Evolutionary conservation across 2,329 filamentous ascomycete genomes (phyloP), one percentile per base, ranked within the genome.

Genomic region (Camillea tinctor): DNA sequence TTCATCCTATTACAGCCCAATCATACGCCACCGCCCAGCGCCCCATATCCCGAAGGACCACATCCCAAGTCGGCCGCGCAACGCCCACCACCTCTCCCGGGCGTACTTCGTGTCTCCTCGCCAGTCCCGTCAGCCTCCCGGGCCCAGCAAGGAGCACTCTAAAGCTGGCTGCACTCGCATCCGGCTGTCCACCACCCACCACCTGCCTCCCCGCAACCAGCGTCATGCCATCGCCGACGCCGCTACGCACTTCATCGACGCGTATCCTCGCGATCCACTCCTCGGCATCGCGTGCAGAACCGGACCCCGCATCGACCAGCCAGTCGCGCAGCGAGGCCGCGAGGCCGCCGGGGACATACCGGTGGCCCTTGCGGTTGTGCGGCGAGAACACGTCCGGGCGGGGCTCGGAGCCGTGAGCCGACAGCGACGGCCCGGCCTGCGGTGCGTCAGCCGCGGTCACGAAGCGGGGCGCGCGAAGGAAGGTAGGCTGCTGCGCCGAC

Each of bases 311-410:
- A 61, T 79, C 78, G 49, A 77, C 72, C 30, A 81, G 73, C 79
- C 79, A 81, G 68, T 77, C 75, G 6, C 78, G 73, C 8, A 80
- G 66, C 59, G 76, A 74, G 1, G 76, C 72, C 2, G 78, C 78
- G 13, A 80, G 71, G 0, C 79, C 78, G 15, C 76, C 77, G 0
- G 74, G 64, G 4, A 78, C 60, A 54, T 79, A 79, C 62, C 65
- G 72, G 1, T 66, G 68, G 30, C 69, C 73, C 51, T 61, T 68
- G 24, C 75, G 71, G 21, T 71, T 71, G 40, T 72, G 74, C 1
- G 77, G 77, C 4, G 77, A 79, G 64, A 79, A 78, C 20, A 66
- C 71, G 36, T 77, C 76, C 3, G 76, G 73, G 0, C 75, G 64
- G 7, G 71, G 74, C 24, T 72, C 66, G 30, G 63, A 69, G 52